Conservation (phyloP, 805 yeast species). For the Starmerella vitae region DNA sequence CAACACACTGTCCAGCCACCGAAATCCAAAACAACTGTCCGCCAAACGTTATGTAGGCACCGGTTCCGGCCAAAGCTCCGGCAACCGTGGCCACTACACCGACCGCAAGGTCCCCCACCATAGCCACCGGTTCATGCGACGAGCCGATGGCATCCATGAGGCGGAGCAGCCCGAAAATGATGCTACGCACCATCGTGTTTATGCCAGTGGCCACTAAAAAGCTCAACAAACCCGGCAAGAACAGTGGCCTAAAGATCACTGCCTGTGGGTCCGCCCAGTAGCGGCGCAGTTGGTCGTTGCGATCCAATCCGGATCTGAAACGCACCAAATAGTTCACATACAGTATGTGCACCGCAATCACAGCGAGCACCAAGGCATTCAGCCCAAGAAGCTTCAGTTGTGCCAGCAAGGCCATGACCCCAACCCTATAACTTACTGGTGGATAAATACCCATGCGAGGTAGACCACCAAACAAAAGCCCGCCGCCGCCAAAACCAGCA, state of each 20-base stretch:
- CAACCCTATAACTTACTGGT: background rate
- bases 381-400: constrained; percentile 18
- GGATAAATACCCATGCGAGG: no score
- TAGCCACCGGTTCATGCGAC: constrained; percentile 3
- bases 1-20: constrained; percentile 3
- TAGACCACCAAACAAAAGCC: no score
- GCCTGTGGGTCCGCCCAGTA: constrained; percentile 22
- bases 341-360: constrained; percentile 18
- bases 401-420: constrained; percentile 8
- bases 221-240: constrained; percentile 14
- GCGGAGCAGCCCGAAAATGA: constrained; percentile 17
- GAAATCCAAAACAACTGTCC: constrained; percentile 9
- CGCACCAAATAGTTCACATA: constrained; percentile 20
- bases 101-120: constrained; percentile 12
- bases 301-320: constrained; percentile 20
- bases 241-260: constrained; percentile 19
- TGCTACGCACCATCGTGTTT: constrained; percentile 13
- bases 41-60: constrained; percentile 16
- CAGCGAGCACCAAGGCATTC: constrained; percentile 14
- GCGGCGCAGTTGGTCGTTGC: constrained; percentile 20
- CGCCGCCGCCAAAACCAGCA: background rate
- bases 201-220: constrained; percentile 16
- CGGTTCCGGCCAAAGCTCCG: constrained; percentile 15
- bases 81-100: constrained; percentile 11
- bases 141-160: constrained; percentile 16